Evolutionary conservation across 768 basidiomycete species (phyloP).

Genomic region (Cyathus striatus): DNA sequence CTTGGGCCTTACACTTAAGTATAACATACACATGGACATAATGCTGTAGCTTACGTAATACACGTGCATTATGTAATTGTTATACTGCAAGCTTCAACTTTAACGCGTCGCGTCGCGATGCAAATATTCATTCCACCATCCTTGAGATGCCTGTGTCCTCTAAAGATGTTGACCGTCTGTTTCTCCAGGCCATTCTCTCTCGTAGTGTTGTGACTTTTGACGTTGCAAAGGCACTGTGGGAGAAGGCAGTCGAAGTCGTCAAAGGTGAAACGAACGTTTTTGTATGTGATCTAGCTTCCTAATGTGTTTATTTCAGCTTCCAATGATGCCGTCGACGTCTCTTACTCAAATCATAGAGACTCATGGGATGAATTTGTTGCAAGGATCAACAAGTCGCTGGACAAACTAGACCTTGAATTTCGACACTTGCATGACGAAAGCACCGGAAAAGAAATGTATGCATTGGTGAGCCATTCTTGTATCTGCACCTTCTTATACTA

Average conservation of each 20-base stretch:
- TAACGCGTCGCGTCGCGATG: no score
- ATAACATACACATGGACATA: no score
- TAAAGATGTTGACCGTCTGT: conserved; percentile 71
- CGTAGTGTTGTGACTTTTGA: conserved; percentile 61
- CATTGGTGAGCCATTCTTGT: conserved; percentile 46
- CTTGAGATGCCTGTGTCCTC: conserved; percentile 34
- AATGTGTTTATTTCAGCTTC: no score
- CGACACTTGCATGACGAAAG: conserved; percentile 57
- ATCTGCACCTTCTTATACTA: neutral
- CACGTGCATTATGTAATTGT: neutral
- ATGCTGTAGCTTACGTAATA: no score
- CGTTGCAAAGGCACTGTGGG: conserved; percentile 63
- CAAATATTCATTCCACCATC: no score
- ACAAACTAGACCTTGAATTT: conserved; percentile 72
- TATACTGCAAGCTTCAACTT: no score
- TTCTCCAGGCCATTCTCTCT: conserved; percentile 75
- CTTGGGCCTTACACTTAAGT: no score
- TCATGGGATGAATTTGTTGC: conserved; percentile 59
- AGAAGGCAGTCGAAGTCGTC: conserved; percentile 61
- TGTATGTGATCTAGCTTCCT: conserved; percentile 7
- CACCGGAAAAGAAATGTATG: conserved; percentile 59
- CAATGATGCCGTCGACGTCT: conserved; percentile 44
- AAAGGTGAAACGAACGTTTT: conserved; percentile 39
- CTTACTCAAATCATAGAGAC: conserved; percentile 31
- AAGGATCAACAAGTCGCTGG: conserved; percentile 55